Conservation (phyloP, 1,284 basidiomycete genomes). For the Singerocomus inundabilis region DNA sequence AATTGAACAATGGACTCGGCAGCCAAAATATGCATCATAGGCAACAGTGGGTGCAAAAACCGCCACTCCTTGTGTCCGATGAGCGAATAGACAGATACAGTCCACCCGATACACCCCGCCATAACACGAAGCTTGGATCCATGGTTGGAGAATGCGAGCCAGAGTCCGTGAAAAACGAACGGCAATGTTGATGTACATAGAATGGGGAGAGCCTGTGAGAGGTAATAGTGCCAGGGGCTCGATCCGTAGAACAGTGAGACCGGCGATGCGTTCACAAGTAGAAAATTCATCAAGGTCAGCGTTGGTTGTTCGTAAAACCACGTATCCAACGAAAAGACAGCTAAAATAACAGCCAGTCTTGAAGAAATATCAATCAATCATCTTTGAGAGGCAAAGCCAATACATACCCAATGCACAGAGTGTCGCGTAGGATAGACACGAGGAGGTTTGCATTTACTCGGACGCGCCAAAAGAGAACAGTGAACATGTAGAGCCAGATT, state of each 20-base stretch:
- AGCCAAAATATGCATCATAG: slow-evolving; percentile 81
- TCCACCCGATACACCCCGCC: slow-evolving; percentile 59
- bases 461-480: slow-evolving; percentile 50
- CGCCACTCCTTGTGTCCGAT: slow-evolving; percentile 95
- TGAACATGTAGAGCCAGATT: slow-evolving; percentile 77
- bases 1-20: slow-evolving; percentile 66
- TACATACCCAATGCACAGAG: slow-evolving; percentile 44
- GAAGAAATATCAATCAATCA: slow-evolving; percentile 9
- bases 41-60: slow-evolving; percentile 91
- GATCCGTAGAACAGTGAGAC: slow-evolving; percentile 95
- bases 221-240: slow-evolving; percentile 85
- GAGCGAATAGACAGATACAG: slow-evolving; percentile 71
- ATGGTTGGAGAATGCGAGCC: slow-evolving; percentile 35
- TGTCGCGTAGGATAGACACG: slow-evolving; percentile 38
- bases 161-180: slow-evolving; percentile 64
- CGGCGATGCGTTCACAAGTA: slow-evolving; percentile 75
- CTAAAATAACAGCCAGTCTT: slow-evolving; percentile 32
- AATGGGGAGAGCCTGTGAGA: slow-evolving; percentile 84
- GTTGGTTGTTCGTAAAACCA: slow-evolving; percentile 67
- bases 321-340: slow-evolving; percentile 59
- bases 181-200: slow-evolving; percentile 73
- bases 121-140: slow-evolving; percentile 42
- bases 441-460: slow-evolving; percentile 35
- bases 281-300: slow-evolving; percentile 81
- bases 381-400: not conserved